Conservation (phyloP, 306 rosid genomes). For the Aeschynomene evenia region DNA sequence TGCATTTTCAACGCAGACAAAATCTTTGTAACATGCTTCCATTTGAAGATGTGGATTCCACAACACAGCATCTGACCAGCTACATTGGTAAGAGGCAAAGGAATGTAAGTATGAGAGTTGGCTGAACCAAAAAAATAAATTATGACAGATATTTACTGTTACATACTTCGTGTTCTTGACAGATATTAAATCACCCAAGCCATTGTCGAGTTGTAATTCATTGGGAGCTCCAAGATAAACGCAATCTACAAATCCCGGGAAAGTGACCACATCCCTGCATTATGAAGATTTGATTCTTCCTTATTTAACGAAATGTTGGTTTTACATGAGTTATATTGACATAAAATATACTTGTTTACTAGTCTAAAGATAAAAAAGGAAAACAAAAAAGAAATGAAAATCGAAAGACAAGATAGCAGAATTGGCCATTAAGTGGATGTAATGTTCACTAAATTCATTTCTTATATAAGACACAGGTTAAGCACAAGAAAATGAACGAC, state of each 20-base stretch:
- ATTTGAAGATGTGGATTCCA: conserved; percentile 92
- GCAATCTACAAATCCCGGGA: conserved; percentile 97
- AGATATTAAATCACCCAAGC: conserved; percentile 78
- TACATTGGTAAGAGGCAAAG: conserved; percentile 34
- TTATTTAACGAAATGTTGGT: conserved; percentile 16
- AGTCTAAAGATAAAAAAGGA: conserved; percentile 2
- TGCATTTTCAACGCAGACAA: conserved; percentile 97
- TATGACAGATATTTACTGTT: conserved; percentile 15
- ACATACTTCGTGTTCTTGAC: conserved; percentile 77
- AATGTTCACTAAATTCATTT: background rate
- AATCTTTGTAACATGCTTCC: conserved; percentile 94
- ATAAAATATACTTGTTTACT: conserved; percentile 6
- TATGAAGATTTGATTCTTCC: conserved; percentile 18
- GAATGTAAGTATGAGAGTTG: conserved; percentile 22
- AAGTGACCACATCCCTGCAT: conserved; percentile 75
- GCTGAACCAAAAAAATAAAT: conserved; percentile 30
- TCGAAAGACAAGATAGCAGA: background rate
- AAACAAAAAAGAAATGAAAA: background rate
- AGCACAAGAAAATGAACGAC: conserved; percentile 8
- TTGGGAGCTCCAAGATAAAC: conserved; percentile 66
- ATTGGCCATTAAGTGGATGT: conserved; percentile 24
- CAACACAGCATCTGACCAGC: conserved; percentile 95
- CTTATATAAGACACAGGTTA: background rate
- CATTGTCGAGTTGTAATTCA: conserved; percentile 79
- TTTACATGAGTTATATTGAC: conserved; percentile 8